phyloP scores from a whole-genome alignment of 2,329 filamentous ascomycete species.

The Talaromyces amestolkiae region DNA sequence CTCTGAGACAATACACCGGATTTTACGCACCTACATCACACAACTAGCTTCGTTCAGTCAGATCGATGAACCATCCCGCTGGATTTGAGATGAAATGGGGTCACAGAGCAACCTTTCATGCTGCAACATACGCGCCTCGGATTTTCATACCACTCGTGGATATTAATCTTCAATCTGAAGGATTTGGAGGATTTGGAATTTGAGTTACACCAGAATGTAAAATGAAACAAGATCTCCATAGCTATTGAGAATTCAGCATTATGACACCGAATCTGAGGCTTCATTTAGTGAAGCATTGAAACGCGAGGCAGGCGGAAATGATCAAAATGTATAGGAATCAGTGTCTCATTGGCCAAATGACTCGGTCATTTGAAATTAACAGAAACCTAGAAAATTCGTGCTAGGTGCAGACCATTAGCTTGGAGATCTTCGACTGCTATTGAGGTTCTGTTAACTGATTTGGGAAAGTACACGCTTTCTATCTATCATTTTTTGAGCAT shows the following conservation, averaged over 20 bases:
- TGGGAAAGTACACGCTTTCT: slow-evolving; percentile 1
- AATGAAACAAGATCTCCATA: not conserved
- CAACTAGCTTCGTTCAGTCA: not conserved
- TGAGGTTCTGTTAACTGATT: not conserved
- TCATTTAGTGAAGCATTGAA: not conserved
- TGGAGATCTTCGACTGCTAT: not conserved
- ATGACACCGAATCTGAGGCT: not conserved
- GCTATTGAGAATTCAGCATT: not conserved
- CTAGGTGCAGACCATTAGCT: not conserved
- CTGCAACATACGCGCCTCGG: not conserved
- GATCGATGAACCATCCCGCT: not conserved
- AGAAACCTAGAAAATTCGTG: not conserved
- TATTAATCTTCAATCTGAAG: not conserved
- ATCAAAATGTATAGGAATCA: not conserved
- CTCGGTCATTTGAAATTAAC: not conserved
- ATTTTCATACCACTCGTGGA: not conserved
- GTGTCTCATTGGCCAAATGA: not conserved
- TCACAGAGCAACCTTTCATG: not conserved
- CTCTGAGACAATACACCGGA: not conserved
- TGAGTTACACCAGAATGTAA: not conserved
- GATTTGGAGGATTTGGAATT: not conserved
- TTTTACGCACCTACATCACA: not conserved
- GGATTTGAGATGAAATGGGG: not conserved
- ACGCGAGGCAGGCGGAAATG: not conserved
- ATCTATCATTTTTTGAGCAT: not conserved